Percentiles rank a stretch among this genome's conserved stretches.
phyloP scores from a whole-genome alignment of 2,329 filamentous ascomycete genomes.

The Penicillium sp. region DNA sequence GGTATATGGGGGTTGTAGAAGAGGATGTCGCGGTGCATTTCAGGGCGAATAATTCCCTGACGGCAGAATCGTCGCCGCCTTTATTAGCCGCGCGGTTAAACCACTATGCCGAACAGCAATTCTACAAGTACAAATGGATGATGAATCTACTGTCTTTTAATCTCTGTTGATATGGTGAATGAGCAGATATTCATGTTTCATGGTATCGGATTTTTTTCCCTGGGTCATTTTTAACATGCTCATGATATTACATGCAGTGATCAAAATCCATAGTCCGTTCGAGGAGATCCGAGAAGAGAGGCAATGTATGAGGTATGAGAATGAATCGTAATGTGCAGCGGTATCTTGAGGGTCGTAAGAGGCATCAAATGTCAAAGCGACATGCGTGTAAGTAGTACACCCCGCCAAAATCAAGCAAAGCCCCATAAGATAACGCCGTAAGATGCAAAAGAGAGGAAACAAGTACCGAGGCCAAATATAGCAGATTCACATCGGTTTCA shows the following conservation, averaged over 20 bases:
- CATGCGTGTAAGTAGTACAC: constrained; percentile 10
- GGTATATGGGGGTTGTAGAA: constrained; percentile 18
- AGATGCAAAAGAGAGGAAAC: constrained; percentile 14
- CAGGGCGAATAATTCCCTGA: constrained; percentile 25
- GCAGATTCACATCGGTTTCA: constrained; percentile 1
- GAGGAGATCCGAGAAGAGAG: background rate
- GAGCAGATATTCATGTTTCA: background rate
- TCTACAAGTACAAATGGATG: background rate
- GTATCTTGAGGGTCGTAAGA: constrained; percentile 16
- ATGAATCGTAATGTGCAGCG: constrained; percentile 4
- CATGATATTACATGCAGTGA: background rate
- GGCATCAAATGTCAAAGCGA: constrained; percentile 15
- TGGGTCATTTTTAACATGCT: background rate
- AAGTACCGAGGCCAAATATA: background rate
- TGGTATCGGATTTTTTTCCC: background rate
- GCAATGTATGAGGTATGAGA: background rate
- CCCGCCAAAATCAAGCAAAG: constrained; percentile 9
- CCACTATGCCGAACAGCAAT: background rate
- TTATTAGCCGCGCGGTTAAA: constrained; percentile 26
- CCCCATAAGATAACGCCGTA: constrained; percentile 16
- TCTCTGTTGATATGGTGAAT: background rate
- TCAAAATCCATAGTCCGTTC: background rate
- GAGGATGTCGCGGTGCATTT: constrained; percentile 17
- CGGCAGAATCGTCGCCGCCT: constrained; percentile 25
- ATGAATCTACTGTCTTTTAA: background rate